A percentile compares a stretch with the other conserved stretches of the same genome.
These are phyloP conservation scores for Chaetomium globosum DNA, from an alignment of 2,329 filamentous ascomycete genomes.

Conservation along the genomic window DNA sequence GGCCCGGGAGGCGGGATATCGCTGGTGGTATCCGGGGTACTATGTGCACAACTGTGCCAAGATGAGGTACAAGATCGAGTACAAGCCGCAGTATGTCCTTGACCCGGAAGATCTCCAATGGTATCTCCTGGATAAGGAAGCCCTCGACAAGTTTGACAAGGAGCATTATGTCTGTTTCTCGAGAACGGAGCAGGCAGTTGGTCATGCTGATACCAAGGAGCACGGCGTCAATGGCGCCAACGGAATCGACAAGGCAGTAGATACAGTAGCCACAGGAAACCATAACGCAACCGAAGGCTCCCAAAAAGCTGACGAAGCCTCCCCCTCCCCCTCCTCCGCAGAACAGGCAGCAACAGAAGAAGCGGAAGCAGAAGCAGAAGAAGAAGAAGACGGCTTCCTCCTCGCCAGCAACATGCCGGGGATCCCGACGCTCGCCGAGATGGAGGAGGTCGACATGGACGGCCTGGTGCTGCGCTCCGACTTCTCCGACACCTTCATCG, in stretches of 20 bases:
- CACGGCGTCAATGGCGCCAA: background rate
- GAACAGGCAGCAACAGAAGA: conserved; percentile 27
- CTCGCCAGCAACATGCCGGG: conserved; percentile 69
- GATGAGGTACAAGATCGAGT: conserved; percentile 85
- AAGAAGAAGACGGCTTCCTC: conserved; percentile 45
- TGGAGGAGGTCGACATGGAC: conserved; percentile 61
- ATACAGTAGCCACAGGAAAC: background rate
- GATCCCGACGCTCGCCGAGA: conserved; percentile 57
- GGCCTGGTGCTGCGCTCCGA: conserved; percentile 58
- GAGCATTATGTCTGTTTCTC: conserved; percentile 60
- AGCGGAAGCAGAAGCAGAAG: conserved; percentile 30
- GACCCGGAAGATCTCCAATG: conserved; percentile 68
- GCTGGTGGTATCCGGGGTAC: conserved; percentile 78
- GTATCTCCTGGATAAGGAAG: conserved; percentile 59
- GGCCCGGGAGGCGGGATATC: conserved; percentile 68
- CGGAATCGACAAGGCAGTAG: background rate
- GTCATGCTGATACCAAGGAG: background rate
- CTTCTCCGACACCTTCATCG: conserved; percentile 44
- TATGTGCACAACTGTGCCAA: conserved; percentile 82
- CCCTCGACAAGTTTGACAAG: conserved; percentile 55
- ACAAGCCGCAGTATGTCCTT: conserved; percentile 71
- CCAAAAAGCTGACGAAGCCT: no score
- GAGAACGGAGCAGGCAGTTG: conserved; percentile 31
- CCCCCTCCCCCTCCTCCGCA: no score
- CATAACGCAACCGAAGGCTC: background rate